phyloP scores from a whole-genome alignment of 2,329 filamentous ascomycete species.

The Aureobasidium sp. region DNA sequence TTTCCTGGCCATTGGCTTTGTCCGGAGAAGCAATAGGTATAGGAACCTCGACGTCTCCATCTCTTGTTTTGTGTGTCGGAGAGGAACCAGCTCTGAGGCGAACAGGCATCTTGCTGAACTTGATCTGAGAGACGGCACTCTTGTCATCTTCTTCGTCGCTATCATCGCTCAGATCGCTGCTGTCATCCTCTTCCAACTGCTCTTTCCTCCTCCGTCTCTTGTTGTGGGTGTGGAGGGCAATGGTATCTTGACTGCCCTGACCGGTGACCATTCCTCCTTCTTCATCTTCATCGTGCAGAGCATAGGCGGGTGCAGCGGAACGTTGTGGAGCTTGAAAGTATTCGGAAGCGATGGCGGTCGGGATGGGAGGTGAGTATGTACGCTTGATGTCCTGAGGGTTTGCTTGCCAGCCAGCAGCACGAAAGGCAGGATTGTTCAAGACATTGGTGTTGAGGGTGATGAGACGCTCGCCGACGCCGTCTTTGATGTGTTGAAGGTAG shows the following conservation, averaged over 20 bases:
- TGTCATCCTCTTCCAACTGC: slow-evolving; percentile 76
- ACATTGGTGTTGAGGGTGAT: slow-evolving; percentile 74
- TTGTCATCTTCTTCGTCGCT: slow-evolving; percentile 65
- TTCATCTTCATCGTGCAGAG: slow-evolving; percentile 55
- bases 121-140: slow-evolving; percentile 78
- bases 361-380: slow-evolving; percentile 78
- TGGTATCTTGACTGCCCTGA: slow-evolving; percentile 55
- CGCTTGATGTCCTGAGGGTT: slow-evolving; percentile 70
- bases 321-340: slow-evolving; percentile 69
- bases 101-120: slow-evolving; percentile 92
- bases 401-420: slow-evolving; percentile 70
- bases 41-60: slow-evolving; percentile 43
- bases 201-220: slow-evolving; percentile 61
- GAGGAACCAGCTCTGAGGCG: slow-evolving; percentile 81
- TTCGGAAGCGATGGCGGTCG: slow-evolving; percentile 65
- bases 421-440: slow-evolving; percentile 72
- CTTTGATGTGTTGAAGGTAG: slow-evolving; percentile 71
- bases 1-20: slow-evolving; percentile 29
- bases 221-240: slow-evolving; percentile 55
- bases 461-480: slow-evolving; percentile 76
- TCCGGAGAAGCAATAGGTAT: slow-evolving; percentile 50
- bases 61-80: slow-evolving; percentile 61
- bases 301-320: slow-evolving; percentile 43
- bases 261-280: slow-evolving; percentile 64
- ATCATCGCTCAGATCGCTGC: slow-evolving; percentile 75